phyloP scores from a whole-genome alignment of 352 stramenopile genomes.

The Globisporangium cylindrosporum region DNA sequence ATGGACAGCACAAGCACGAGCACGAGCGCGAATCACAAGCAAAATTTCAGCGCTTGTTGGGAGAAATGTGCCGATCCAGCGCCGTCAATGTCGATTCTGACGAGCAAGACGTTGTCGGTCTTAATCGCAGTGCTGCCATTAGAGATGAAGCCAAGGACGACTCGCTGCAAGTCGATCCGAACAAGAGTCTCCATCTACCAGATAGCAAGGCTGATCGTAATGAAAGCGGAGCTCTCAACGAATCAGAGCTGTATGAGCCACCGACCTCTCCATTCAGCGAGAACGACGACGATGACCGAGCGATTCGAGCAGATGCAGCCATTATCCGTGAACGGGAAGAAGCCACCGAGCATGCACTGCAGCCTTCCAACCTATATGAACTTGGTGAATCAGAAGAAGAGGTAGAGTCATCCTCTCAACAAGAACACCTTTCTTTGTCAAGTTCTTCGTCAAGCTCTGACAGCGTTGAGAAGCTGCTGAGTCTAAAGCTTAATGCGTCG shows the following conservation, averaged over 20 bases:
- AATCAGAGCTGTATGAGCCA: too few relatives aligned
- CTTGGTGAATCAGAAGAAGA: constrained; percentile 5
- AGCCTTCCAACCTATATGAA: neutral
- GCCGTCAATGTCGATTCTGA: constrained; percentile 1
- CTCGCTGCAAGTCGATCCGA: neutral
- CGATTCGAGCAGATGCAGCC: constrained; percentile 12
- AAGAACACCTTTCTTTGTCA: neutral
- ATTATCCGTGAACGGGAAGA: constrained; percentile 10
- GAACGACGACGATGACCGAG: neutral
- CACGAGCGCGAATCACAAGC: neutral
- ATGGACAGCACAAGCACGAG: neutral
- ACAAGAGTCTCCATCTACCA: neutral
- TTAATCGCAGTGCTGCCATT: neutral
- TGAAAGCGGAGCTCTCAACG: too few relatives aligned
- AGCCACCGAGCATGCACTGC: neutral
- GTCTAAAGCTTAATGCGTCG: neutral
- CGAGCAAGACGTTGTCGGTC: neutral
- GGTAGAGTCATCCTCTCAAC: neutral
- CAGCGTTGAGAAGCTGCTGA: neutral
- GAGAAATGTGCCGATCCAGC: neutral
- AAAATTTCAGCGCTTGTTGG: neutral
- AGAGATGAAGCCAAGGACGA: neutral
- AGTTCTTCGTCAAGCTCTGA: neutral
- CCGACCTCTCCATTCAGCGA: too few relatives aligned
- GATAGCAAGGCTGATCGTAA: too few relatives aligned